phyloP scores from a whole-genome alignment of 176 grass and related monocot species.

The Eleusine coracana region DNA sequence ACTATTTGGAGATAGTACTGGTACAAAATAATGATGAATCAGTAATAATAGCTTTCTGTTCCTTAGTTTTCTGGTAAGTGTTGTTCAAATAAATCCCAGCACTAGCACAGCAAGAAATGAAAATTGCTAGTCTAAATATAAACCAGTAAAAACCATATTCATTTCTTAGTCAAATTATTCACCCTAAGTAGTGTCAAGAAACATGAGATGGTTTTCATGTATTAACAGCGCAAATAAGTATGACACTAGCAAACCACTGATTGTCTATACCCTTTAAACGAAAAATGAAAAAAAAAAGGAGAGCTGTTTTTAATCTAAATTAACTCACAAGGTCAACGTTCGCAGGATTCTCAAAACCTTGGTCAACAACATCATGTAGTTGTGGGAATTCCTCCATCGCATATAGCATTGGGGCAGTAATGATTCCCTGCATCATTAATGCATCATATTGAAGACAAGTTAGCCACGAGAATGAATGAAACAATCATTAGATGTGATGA shows the following conservation, averaged over 20 bases:
- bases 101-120: neutral
- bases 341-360: conserved; percentile 76
- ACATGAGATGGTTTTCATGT: neutral
- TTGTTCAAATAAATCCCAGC: neutral
- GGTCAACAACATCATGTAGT: conserved; percentile 75
- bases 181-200: neutral
- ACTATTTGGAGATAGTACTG: neutral
- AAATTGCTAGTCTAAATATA: neutral
- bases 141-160: neutral
- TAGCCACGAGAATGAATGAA: neutral
- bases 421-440: conserved; percentile 73
- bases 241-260: neutral
- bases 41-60: neutral
- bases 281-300: neutral
- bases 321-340: conserved; percentile 81
- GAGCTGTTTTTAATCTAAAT: neutral
- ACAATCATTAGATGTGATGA: conserved; percentile 7
- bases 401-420: conserved; percentile 93
- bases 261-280: neutral
- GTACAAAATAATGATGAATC: neutral
- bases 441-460: conserved; percentile 32
- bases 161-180: neutral
- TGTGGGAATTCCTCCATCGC: conserved; percentile 98
- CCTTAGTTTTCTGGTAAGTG: neutral
- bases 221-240: neutral